A percentile compares a stretch with the other conserved stretches of the same genome.
Evolutionary conservation across 2,329 filamentous ascomycete genomes (phyloP).

Genomic region (Fusarium verticillioides): DNA sequence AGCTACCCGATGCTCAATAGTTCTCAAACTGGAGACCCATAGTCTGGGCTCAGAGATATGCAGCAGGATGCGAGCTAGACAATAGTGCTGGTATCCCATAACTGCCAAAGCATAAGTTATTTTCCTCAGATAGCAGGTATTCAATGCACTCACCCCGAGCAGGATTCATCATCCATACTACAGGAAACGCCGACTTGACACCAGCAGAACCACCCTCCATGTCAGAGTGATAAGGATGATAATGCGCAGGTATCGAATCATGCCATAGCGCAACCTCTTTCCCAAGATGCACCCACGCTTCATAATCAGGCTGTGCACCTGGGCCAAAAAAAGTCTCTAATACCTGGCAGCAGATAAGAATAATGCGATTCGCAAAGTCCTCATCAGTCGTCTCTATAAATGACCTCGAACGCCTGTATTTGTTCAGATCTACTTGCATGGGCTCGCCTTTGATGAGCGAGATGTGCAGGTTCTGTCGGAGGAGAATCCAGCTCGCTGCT

Average conservation of each 20-base stretch:
- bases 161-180: constrained; percentile 24
- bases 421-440: constrained; percentile 51
- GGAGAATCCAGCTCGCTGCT: constrained; percentile 59
- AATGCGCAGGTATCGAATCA: constrained; percentile 22
- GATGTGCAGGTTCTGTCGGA: constrained; percentile 61
- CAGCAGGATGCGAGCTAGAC: background rate
- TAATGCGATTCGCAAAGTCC: constrained; percentile 43
- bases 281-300: constrained; percentile 34
- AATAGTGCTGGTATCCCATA: background rate
- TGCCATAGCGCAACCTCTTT: constrained; percentile 41
- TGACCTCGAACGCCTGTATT: constrained; percentile 44
- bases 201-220: constrained; percentile 25
- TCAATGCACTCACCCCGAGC: background rate
- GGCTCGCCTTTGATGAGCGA: constrained; percentile 54
- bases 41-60: background rate
- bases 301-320: constrained; percentile 40
- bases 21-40: background rate
- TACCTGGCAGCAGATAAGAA: constrained; percentile 45
- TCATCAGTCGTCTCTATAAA: constrained; percentile 42
- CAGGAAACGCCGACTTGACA: constrained; percentile 20
- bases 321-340: constrained; percentile 50
- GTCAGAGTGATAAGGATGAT: background rate
- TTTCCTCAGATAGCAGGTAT: rapidly evolving
- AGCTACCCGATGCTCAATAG: background rate
- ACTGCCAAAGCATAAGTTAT: background rate